phyloP scores from a whole-genome alignment of 2,329 filamentous ascomycete genomes.

The Neonectria ditissima region DNA sequence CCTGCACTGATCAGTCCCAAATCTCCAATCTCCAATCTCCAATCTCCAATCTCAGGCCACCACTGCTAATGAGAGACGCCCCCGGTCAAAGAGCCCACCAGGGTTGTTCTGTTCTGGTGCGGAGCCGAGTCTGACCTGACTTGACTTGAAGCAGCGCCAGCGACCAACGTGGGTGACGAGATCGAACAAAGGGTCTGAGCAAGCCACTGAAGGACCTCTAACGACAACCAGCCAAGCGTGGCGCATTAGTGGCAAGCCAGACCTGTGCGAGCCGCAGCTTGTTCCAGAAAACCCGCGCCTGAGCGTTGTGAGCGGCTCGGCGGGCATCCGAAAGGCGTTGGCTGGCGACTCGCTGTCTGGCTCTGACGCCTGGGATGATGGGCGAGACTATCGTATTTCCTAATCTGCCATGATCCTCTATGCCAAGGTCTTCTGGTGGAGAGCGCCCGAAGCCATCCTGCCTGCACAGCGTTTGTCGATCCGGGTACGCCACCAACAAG shows the following conservation, averaged over 20 bases:
- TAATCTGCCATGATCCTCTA: no score
- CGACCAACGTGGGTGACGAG: slow-evolving; percentile 15
- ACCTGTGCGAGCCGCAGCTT: background rate
- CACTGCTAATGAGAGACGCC: background rate
- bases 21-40: no score
- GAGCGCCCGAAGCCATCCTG: no score
- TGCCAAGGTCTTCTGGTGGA: no score
- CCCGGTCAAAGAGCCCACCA: background rate
- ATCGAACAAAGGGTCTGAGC: background rate
- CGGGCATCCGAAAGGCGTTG: background rate
- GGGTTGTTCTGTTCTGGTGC: slow-evolving; percentile 5
- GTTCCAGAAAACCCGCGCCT: slow-evolving; percentile 2
- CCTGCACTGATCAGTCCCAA: background rate
- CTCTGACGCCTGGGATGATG: background rate
- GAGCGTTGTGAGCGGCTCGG: slow-evolving; percentile 1
- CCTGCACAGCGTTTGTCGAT: background rate
- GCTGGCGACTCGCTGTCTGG: background rate
- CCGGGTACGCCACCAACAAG: background rate
- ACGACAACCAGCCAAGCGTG: slow-evolving; percentile 12
- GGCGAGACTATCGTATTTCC: background rate
- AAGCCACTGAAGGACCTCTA: slow-evolving; percentile 13
- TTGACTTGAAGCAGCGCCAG: slow-evolving; percentile 4
- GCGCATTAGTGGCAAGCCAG: slow-evolving; percentile 3
- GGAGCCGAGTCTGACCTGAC: slow-evolving; percentile 17
- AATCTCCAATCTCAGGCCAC: background rate